phyloP scores from a whole-genome alignment of 768 basidiomycete genomes.

The Polyporus arcularius region DNA sequence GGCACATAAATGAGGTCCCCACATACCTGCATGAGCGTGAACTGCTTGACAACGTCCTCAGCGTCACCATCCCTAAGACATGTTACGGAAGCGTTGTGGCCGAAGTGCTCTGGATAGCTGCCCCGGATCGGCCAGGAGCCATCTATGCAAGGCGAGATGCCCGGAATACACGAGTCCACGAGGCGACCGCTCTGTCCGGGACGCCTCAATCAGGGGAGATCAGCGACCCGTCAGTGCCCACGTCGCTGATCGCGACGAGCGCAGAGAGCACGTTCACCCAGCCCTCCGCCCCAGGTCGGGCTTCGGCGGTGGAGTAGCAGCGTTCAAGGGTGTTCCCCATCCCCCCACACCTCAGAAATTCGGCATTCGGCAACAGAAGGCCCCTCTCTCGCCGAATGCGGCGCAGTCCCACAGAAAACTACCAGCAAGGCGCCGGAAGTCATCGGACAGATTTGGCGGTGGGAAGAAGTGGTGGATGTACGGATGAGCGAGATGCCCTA shows the following conservation, averaged over 20 bases:
- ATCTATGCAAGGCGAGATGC: neutral
- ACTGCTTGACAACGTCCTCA: too few species aligned
- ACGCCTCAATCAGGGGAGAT: constrained; percentile 12
- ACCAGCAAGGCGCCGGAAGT: constrained; percentile 7
- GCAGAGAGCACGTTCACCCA: constrained; percentile 7
- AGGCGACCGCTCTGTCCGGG: constrained; percentile 9
- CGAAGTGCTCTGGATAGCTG: too few species aligned
- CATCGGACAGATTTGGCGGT: constrained; percentile 11
- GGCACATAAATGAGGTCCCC: too few species aligned
- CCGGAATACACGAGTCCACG: neutral
- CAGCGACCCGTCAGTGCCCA: constrained; percentile 8
- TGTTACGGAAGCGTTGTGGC: too few species aligned
- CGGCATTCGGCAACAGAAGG: neutral
- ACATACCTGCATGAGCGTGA: too few species aligned
- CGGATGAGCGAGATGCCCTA: constrained; percentile 1
- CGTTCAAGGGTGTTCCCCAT: too few species aligned
- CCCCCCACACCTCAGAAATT: neutral
- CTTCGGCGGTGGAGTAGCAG: too few species aligned
- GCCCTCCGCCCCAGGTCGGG: neutral
- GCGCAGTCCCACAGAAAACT: neutral
- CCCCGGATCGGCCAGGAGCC: too few species aligned
- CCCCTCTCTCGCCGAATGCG: neutral
- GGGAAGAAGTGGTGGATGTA: constrained; percentile 3
- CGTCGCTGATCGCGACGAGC: constrained; percentile 14
- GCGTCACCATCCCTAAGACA: too few species aligned